Evolutionary conservation across 768 basidiomycete genomes (phyloP), one percentile per base, ranked within the genome.

Genomic region (Suillus sp.): DNA sequence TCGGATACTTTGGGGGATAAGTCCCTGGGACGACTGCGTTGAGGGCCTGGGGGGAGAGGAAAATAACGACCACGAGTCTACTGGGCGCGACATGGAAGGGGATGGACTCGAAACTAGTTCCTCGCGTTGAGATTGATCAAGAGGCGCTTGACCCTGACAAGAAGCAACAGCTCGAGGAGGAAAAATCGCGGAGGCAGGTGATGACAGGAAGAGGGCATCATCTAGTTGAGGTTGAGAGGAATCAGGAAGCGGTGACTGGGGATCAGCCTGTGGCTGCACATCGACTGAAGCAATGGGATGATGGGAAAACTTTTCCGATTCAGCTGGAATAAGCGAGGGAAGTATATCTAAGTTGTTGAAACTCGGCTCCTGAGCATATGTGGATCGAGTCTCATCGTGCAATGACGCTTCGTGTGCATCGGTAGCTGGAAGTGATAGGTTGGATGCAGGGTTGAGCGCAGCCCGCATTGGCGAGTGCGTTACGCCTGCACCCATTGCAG

Each of bases 221-320:
- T 55, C 69, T 61, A 20, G 74, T 66, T 51, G 70, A 70, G 55
- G 71, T 71, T n/a, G 68, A 43, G 53, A 66, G 62, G 35, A 66
- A 60, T 64, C 66, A 8, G 61, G 62, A 30, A 25, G 58, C 42
- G 62, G 65, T 1, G 63, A 66, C 25, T 57, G 56, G 18, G 38
- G 18, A 40, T 57, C 56, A 30, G 25, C 18, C 56, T 57, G 56
- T 20, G 38, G 5, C 38, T n/a, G 56, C 18, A n/a, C 18, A 20
- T 40, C 25, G 3, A 27, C 18, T 20, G 27, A 57, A 20, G 18
- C 5, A 20, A 27, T 30, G 10, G 38, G 18, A 57, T 57, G 10
- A 13, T 40, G 11, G 18, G 2, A 7, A 1, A 20, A 0, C 16
- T 57, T 38, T 57, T 11, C 56, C 5, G 10, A 57, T 20, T 40